Evolutionary conservation across 768 basidiomycete genomes (phyloP).

Genomic region (Psilocybe azurescens): DNA sequence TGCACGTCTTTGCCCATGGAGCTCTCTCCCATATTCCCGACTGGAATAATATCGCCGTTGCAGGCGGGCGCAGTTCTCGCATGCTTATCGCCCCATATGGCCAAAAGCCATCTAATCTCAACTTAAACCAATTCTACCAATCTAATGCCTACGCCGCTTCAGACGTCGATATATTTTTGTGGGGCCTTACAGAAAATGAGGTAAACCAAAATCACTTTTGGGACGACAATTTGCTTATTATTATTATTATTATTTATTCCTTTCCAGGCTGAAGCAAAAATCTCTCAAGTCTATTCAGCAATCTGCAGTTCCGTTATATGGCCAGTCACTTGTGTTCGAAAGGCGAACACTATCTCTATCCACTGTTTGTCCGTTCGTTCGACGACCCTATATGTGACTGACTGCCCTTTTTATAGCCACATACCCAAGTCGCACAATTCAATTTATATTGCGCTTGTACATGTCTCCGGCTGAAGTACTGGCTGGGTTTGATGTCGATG

Average conservation of each 20-base stretch:
- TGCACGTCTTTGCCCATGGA: conserved; percentile 50
- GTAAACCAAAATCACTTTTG: background rate
- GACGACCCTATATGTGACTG: too few species aligned
- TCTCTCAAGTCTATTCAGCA: conserved; percentile 47
- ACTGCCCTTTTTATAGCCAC: background rate
- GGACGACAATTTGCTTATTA: background rate
- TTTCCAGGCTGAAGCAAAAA: conserved; percentile 45
- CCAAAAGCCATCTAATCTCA: background rate
- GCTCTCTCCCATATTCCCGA: conserved; percentile 44
- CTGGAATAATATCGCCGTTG: conserved; percentile 53
- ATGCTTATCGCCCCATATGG: conserved; percentile 36
- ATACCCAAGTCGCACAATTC: conserved; percentile 36
- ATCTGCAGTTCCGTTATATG: conserved; percentile 52
- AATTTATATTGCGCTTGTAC: conserved; percentile 55
- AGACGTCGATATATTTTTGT: conserved; percentile 53
- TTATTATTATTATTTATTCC: background rate
- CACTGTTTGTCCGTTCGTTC: conserved; percentile 36
- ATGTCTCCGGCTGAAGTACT: conserved; percentile 53
- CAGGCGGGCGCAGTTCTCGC: conserved; percentile 52
- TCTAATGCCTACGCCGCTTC: conserved; percentile 43
- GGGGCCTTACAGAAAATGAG: conserved; percentile 37
- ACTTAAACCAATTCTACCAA: conserved; percentile 42
- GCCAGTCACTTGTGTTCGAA: conserved; percentile 53
- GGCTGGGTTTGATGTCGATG: conserved; percentile 56
- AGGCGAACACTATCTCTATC: conserved; percentile 53